Evolutionary conservation across 345 rosid genomes (phyloP), one percentile per base, ranked within the genome.

Genomic region (Aquilaria malaccensis): DNA sequence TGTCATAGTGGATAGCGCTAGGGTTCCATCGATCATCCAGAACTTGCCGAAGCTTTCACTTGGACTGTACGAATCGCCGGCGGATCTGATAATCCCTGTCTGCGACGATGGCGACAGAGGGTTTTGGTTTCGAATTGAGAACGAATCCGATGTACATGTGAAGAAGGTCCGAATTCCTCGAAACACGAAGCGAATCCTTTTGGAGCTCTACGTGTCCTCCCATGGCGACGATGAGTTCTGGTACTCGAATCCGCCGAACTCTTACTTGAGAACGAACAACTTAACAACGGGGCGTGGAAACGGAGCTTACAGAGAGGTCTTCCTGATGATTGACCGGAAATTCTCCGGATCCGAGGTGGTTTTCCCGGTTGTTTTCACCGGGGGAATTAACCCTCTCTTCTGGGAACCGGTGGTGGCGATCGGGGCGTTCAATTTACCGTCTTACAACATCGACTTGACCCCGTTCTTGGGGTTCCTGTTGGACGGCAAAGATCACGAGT

Each of bases 181-280:
- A 10, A 89, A 87, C 55, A 80, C 97, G n/a, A 70, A 52, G 41
- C 78, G 59, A 50, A 80, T 76, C 33, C 73, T 87, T 43, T 41
- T 93, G 58, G 98, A 93, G 53, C 14, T 93, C 41, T 85, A 81
- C 13, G 85, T 78, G 11, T 93, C 97, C 6, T 89, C 76, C 52
- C 98, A 93, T 29, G 98, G 91, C 4, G 60, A 85, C 49, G 97
- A 93, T 45, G 98, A 93, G 82, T 89, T 89, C 47, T 89, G 98
- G 98, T 93, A 89, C 67, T 85, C 94, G 10, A 89, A 93, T 52
- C 98, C 94, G 13, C 87, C 98, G 4, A 45, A 80, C 64, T 72
- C 89, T 10, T 93, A 89, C 63, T 76, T 89, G 30, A 59, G 29
- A 61, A 67, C 62, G 50, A 93, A 93, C 67, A 81, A 85, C 55